phyloP scores from a whole-genome alignment of 2,329 filamentous ascomycete genomes.

The Pseudogymnoascus sp. region DNA sequence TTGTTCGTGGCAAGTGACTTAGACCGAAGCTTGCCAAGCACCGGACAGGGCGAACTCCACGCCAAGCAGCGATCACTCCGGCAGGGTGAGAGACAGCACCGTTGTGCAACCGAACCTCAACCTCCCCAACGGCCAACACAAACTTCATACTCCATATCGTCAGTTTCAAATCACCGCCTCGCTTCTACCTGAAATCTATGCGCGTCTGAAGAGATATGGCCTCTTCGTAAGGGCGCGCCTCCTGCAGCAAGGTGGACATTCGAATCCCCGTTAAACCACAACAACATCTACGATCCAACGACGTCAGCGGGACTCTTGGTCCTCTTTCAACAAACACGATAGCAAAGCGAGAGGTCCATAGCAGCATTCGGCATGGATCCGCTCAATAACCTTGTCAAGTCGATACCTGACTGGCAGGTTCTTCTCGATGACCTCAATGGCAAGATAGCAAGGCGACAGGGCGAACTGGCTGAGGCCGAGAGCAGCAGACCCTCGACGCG shows the following conservation, averaged over 20 bases:
- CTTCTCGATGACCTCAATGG: conserved; percentile 53
- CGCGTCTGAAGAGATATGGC: conserved; percentile 1
- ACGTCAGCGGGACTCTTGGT: not conserved
- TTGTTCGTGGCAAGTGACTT: not conserved
- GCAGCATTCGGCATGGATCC: conserved; percentile 40
- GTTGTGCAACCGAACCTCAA: not conserved
- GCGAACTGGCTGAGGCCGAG: conserved; percentile 46
- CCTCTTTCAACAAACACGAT: not conserved
- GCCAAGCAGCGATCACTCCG: not conserved
- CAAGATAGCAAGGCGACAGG: conserved; percentile 55
- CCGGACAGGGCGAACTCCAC: not conserved
- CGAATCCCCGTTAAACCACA: not conserved
- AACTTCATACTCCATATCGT: not conserved
- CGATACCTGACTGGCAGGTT: conserved; percentile 53
- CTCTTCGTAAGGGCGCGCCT: not conserved
- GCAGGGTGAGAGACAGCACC: not conserved
- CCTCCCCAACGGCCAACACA: not conserved
- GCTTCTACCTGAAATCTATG: not conserved
- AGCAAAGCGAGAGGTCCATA: not conserved
- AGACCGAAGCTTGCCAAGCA: not conserved
- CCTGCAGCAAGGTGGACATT: not conserved
- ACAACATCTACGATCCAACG: not conserved
- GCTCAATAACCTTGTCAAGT: conserved; percentile 45
- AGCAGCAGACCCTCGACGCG: conserved; percentile 29
- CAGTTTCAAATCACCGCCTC: not conserved